Percentiles rank a stretch among this genome's conserved stretches.
These are phyloP conservation scores for Clonostachys chloroleuca DNA, from an alignment of 2,329 filamentous ascomycete species.

Conservation along the genomic window DNA sequence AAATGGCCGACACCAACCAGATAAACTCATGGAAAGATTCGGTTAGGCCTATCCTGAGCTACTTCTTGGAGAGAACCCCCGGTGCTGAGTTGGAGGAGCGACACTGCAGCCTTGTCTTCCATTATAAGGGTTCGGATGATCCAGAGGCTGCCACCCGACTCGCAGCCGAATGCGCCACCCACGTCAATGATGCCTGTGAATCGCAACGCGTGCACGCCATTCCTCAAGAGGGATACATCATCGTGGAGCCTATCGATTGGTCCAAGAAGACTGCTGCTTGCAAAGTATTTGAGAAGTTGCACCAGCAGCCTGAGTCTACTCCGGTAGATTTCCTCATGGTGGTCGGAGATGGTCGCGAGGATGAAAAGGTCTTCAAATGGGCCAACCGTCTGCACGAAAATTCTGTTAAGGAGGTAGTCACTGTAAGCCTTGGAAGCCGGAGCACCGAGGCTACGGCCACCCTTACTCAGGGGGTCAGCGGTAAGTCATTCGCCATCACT, in stretches of 20 bases:
- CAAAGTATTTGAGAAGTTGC: slow-evolving; percentile 62
- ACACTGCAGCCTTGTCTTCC: slow-evolving; percentile 88
- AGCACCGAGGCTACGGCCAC: slow-evolving; percentile 87
- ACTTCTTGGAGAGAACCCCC: slow-evolving; percentile 86
- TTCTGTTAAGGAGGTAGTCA: slow-evolving; percentile 66
- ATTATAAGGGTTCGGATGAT: slow-evolving; percentile 81
- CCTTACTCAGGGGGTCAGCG: slow-evolving; percentile 86
- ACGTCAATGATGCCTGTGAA: slow-evolving; percentile 92
- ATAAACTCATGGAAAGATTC: slow-evolving; percentile 78
- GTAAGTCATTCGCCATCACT: slow-evolving; percentile 41
- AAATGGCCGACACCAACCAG: slow-evolving; percentile 68
- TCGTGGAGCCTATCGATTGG: slow-evolving; percentile 82
- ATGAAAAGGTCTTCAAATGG: slow-evolving; percentile 93
- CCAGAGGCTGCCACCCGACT: slow-evolving; percentile 70
- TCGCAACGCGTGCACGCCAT: slow-evolving; percentile 80
- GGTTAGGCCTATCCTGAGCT: slow-evolving; percentile 77
- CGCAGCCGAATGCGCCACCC: slow-evolving; percentile 84
- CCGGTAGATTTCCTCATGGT: slow-evolving; percentile 83
- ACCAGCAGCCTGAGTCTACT: slow-evolving; percentile 24
- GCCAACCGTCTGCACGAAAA: slow-evolving; percentile 67
- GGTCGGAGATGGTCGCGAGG: slow-evolving; percentile 85
- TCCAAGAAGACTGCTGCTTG: slow-evolving; percentile 83
- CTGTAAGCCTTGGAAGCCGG: slow-evolving; percentile 79
- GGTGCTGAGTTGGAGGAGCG: slow-evolving; percentile 85
- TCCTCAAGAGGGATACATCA: slow-evolving; percentile 71